Evolutionary conservation across 176 grass and related monocot genomes (phyloP).

Genomic region (Rhipidocladum racemiflorum): DNA sequence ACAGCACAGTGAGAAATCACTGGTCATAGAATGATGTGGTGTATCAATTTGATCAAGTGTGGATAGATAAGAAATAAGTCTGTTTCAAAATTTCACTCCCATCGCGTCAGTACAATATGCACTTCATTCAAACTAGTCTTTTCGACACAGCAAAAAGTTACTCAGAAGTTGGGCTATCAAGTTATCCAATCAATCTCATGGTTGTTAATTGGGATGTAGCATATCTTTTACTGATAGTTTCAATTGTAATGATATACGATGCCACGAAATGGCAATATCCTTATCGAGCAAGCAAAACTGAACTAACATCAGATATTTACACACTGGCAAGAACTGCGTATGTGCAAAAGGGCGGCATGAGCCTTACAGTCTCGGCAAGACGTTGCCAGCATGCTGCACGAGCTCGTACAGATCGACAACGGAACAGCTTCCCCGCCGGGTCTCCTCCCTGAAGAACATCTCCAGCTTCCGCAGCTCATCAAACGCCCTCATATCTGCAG

Average conservation of each 20-base stretch:
- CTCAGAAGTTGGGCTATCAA: neutral
- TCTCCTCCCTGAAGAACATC: slow-evolving; percentile 99
- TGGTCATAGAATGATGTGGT: neutral
- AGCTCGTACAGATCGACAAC: slow-evolving; percentile 91
- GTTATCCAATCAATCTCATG: neutral
- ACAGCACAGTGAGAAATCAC: neutral
- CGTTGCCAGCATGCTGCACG: slow-evolving; percentile 93
- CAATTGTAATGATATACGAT: neutral
- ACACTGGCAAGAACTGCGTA: neutral
- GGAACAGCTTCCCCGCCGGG: slow-evolving; percentile 68
- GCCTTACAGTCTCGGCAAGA: slow-evolving; percentile 90
- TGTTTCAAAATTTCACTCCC: neutral
- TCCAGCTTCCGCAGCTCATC: slow-evolving; percentile 95
- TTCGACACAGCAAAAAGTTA: neutral
- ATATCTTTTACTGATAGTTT: neutral
- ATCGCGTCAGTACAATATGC: neutral
- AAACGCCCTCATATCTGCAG: slow-evolving; percentile 90
- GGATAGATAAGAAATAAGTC: neutral
- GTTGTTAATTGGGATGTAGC: neutral
- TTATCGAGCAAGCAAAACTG: neutral
- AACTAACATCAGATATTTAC: neutral
- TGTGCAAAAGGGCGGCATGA: neutral
- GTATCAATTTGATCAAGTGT: neutral
- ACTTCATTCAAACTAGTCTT: slow-evolving; percentile 6
- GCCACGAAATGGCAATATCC: neutral